Base-by-base conservation (phyloP, 1,139 yeast species). In the Hanseniaspora uvarum region DNA sequence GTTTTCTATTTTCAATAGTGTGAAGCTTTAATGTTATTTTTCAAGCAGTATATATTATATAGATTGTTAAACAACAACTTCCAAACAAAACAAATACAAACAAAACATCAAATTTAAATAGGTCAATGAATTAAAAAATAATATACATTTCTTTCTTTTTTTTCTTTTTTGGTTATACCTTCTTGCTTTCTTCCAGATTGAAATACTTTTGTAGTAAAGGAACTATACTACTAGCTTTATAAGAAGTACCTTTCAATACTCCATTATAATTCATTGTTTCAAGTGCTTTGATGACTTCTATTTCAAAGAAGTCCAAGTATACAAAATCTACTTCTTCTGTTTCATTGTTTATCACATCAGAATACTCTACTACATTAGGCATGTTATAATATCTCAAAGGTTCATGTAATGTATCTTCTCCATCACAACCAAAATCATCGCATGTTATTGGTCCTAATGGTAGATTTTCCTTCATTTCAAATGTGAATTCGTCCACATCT, bases 361-460 rank as follows among this genome's bases (percentile, higher is more conserved):
- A 66, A 39, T 67, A 63, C 61, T 80, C 83, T 18, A 89, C 79
- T 5, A 86, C 94, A 61, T 86, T 87, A 3, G 96, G 95, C 4
- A 86, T 72, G 5, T 76, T 76, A 63, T 74, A 82, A 56, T 75
- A 72, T 0, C 72, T 71, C 55, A 83, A 76, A 1, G 84, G 76
- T 55, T 72, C 73, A 67, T 92, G 98, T 1, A 76, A 71, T 0
- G 95, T 87, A 63, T 92, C 97, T 64, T 92, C 98, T 16, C 98
- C 98, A 58, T 79, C 80, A 57, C 71, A 67, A 0, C 96, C 97
- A 61, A 77, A 75, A 62, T 88, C 97, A 65, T 92, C 98, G 51
- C 70, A 64, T 0, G 98, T 50, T 88, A 0, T 80, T 81, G 61
- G 85, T 85, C 0, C 98, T 23, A 50, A n/a, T 21, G 53, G 53